Evolutionary conservation across 345 rosid species (phyloP).

Genomic region (Ailanthus altissimus): DNA sequence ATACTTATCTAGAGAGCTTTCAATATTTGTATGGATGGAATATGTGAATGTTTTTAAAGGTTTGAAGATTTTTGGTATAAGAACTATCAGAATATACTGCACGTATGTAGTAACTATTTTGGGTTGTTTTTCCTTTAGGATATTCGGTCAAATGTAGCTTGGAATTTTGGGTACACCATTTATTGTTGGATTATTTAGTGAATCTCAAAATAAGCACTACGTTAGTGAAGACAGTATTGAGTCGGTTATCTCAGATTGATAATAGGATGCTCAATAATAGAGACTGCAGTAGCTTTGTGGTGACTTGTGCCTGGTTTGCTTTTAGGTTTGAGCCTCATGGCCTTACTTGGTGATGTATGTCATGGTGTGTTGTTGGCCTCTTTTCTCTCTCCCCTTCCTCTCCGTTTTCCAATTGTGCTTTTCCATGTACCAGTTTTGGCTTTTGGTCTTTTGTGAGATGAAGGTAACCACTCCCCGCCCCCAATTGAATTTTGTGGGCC

Average conservation of each 20-base stretch:
- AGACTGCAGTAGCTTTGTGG: background rate
- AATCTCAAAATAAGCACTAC: background rate
- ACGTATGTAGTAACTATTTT: background rate
- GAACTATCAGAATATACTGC: background rate
- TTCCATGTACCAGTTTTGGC: background rate
- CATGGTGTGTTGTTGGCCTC: background rate
- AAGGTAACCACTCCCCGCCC: background rate
- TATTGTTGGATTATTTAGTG: background rate
- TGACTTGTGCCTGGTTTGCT: background rate
- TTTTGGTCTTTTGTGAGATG: background rate
- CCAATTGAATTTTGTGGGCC: background rate
- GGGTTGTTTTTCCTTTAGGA: background rate
- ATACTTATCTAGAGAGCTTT: constrained; percentile 1
- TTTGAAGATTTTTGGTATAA: background rate
- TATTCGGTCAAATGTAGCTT: background rate
- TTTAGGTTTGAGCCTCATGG: background rate
- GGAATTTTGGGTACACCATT: background rate
- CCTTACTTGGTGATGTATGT: background rate
- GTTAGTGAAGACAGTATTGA: background rate
- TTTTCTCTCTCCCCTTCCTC: background rate
- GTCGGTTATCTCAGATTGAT: background rate
- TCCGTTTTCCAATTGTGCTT: background rate
- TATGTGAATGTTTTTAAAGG: background rate
- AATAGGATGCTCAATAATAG: constrained; percentile 3
- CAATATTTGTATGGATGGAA: background rate